Base-by-base conservation (phyloP, 345 rosid genomes). In the Citrus mangshanensis region DNA sequence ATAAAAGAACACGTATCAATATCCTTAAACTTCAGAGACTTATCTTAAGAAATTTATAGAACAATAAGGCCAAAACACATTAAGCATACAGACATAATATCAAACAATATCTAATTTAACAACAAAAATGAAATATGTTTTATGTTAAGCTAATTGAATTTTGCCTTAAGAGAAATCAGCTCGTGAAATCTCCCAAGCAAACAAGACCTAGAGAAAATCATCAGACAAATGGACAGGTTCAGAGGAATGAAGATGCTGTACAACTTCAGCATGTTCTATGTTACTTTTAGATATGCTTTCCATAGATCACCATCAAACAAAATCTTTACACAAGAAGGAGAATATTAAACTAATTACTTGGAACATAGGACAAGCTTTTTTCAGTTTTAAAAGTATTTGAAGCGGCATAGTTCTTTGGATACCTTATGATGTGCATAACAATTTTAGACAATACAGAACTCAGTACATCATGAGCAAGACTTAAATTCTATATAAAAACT, bases 1-100 rank as follows among this genome's bases (percentile, higher is more conserved):
- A 72, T 64, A 80, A 67, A 77, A 79, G 40, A 84, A 81, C 64
- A 78, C 7, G 60, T 27, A 70, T 87, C 80, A 90, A 87, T 62
- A 79, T 82, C 72, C 51, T 49, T 24, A 27, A 22, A 62, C 40
- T 10, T 79, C 63, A 75, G 62, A 40, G 16, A 1, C 62, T 14
- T 69, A 37, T 34, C 56, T 62, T 42, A 68, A 82, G 25, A 55
- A 60, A 25, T 22, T 68, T 25, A 59, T 4, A 66, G 27, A 73
- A 24, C 66, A 35, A 18, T 42, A 37, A 64, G 42, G 10, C 25
- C 30, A 61, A 25, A 38, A 38, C 19, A 82, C 3, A 46, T 46
- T 46, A 12, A 54, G 32, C 58, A 76, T 28, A 32, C 32, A 34
- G 40, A 1, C 13, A 2, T 9, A 63, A 28, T 71, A 72, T 38